phyloP scores from a whole-genome alignment of 305 asterid species.

The Rubia occidens region DNA sequence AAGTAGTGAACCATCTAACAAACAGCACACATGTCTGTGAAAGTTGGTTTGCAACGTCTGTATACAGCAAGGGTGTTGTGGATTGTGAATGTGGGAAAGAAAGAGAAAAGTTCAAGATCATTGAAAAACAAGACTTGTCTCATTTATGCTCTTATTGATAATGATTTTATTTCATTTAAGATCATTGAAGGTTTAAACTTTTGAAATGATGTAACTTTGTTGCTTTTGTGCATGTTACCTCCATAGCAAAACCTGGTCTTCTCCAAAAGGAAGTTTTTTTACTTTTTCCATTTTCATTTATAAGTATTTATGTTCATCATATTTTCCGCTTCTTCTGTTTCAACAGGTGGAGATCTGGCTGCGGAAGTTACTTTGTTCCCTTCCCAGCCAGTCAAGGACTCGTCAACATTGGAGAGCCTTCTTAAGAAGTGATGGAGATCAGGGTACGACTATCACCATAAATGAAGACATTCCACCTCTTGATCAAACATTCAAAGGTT shows the following conservation, averaged over 20 bases:
- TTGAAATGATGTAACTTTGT: neutral
- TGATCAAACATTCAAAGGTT: too few relatives aligned
- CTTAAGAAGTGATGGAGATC: too few relatives aligned
- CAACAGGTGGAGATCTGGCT: conserved; percentile 70
- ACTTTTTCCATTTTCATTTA: neutral
- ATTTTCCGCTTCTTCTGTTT: conserved; percentile 1
- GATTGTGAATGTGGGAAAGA: neutral
- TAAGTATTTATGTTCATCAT: neutral
- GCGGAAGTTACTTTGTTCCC: conserved; percentile 58
- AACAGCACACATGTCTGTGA: neutral
- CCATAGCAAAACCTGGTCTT: neutral
- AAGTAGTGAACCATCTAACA: neutral
- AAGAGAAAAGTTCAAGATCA: neutral
- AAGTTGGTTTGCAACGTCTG: neutral
- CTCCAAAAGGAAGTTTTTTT: neutral
- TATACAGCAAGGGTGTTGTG: neutral
- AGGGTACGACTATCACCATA: too few relatives aligned
- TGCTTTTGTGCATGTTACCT: neutral
- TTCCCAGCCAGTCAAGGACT: conserved; percentile 72
- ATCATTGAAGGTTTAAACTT: neutral
- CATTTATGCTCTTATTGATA: neutral
- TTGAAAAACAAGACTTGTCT: neutral
- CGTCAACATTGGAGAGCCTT: conserved; percentile 72
- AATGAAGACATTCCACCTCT: too few relatives aligned
- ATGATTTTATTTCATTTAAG: neutral